phyloP scores from a whole-genome alignment of 768 basidiomycete genomes.

The Podaxis sp. region DNA sequence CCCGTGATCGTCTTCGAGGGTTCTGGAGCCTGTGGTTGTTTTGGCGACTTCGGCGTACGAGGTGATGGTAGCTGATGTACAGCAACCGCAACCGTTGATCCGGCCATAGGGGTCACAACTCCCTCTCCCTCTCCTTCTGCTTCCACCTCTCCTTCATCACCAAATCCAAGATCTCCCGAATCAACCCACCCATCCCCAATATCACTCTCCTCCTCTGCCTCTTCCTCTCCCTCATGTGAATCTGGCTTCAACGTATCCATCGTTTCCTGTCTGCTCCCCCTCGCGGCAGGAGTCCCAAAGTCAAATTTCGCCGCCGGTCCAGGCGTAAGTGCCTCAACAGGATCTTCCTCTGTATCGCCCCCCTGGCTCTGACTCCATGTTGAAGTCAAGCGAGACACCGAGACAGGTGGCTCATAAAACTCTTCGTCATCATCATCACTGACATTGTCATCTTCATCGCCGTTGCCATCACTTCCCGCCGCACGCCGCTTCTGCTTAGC shows the following conservation, averaged over 20 bases:
- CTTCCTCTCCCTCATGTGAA: constrained; percentile 44
- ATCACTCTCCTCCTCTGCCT: constrained; percentile 47
- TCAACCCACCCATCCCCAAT: constrained; percentile 71
- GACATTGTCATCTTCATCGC: constrained; percentile 21
- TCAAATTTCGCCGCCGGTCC: constrained; percentile 47
- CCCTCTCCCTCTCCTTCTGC: not conserved
- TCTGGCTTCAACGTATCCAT: constrained; percentile 14
- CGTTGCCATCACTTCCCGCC: not conserved
- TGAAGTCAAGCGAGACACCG: constrained; percentile 32
- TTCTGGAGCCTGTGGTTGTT: not conserved
- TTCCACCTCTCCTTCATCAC: constrained; percentile 6
- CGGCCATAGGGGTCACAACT: not conserved
- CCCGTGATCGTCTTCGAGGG: constrained; percentile 15
- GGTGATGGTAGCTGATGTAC: not conserved
- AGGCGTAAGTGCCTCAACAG: constrained; percentile 69
- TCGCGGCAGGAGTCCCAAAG: constrained; percentile 19
- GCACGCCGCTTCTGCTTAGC: not conserved
- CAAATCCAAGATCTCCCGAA: constrained; percentile 29
- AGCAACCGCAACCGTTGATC: constrained; percentile 3
- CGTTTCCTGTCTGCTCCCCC: constrained; percentile 25
- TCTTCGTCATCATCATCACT: constrained; percentile 37
- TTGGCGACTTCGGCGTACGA: constrained; percentile 3
- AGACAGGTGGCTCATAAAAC: constrained; percentile 45
- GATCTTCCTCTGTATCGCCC: constrained; percentile 74
- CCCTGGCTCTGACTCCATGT: constrained; percentile 40